Percentiles rank a stretch among this genome's conserved stretches.
Conservation (phyloP, 2,329 filamentous ascomycete genomes). For the Neocucurbitaria cava region DNA sequence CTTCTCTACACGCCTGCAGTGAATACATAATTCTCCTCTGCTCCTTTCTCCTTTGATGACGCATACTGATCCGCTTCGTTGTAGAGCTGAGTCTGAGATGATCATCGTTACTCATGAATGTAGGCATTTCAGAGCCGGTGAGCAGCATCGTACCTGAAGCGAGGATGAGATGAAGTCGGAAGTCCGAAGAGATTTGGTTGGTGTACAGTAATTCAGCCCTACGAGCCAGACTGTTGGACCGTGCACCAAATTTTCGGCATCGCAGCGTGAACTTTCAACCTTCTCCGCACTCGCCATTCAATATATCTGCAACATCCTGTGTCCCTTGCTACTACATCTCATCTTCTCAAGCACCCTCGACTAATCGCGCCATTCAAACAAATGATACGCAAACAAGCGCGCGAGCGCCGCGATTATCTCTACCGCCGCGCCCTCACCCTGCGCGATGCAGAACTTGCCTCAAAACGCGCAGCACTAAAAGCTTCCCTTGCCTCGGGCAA, state of each 20-base stretch:
- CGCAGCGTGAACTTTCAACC: constrained; percentile 8
- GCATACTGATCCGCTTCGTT: neutral
- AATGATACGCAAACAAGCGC: constrained; percentile 65
- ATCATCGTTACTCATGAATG: neutral
- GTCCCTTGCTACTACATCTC: too few relatives aligned
- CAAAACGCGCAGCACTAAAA: constrained; percentile 87
- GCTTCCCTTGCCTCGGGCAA: constrained; percentile 88
- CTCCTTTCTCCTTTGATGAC: too few relatives aligned
- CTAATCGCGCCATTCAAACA: too few relatives aligned
- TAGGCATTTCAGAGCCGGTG: neutral
- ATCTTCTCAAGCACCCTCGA: neutral
- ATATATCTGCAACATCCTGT: too few relatives aligned
- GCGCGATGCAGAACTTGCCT: constrained; percentile 86
- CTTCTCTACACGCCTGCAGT: too few relatives aligned
- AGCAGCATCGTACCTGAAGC: neutral
- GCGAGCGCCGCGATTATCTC: constrained; percentile 84
- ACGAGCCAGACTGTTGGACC: constrained; percentile 4
- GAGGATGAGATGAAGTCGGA: constrained; percentile 5
- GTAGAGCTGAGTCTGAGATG: neutral
- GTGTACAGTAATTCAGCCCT: constrained; percentile 1
- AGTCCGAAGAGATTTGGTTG: constrained; percentile 7
- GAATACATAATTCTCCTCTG: neutral
- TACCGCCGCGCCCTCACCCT: constrained; percentile 76
- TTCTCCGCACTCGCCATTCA: neutral
- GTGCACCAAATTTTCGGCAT: constrained; percentile 12